Conservation (phyloP, 75 land plant genomes). For the Selaginella tamariscina region DNA sequence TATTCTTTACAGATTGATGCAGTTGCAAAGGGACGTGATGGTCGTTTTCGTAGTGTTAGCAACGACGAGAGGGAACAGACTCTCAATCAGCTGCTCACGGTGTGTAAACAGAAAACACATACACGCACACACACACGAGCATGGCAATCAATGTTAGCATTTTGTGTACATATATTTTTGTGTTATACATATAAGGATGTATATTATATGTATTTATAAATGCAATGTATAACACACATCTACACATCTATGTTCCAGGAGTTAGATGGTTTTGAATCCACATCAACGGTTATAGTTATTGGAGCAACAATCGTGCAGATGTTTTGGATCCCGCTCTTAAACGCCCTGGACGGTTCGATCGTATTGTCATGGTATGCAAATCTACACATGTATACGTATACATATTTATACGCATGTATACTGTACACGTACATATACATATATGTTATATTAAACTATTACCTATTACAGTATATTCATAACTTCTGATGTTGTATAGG, state of each 20-base stretch:
- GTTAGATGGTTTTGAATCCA: constrained; percentile 97
- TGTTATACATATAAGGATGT: too few relatives aligned
- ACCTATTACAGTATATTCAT: not conserved
- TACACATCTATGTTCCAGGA: constrained; percentile 36
- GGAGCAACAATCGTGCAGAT: constrained; percentile 98
- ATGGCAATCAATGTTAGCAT: not conserved
- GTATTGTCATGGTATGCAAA: constrained; percentile 64
- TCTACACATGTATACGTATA: not conserved
- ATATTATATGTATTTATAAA: too few relatives aligned
- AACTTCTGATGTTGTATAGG: constrained; percentile 28
- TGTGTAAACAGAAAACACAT: too few relatives aligned
- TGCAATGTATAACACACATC: not conserved
- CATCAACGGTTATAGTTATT: constrained; percentile 90
- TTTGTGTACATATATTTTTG: constrained; percentile 12
- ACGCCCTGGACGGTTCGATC: constrained; percentile 99
- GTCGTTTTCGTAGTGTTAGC: constrained; percentile 81
- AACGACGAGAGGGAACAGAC: constrained; percentile 99
- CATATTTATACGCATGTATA: not conserved
- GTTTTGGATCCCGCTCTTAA: constrained; percentile 94
- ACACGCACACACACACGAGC: too few relatives aligned
- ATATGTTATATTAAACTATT: not conserved
- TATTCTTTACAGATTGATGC: constrained; percentile 82
- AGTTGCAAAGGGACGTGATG: constrained; percentile 98
- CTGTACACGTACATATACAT: not conserved
- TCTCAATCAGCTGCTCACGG: constrained; percentile 89